Percentiles rank a stretch among this genome's conserved stretches.
These are phyloP conservation scores for Elsinoe batatas DNA, from an alignment of 2,329 filamentous ascomycete genomes.

Conservation along the genomic window DNA sequence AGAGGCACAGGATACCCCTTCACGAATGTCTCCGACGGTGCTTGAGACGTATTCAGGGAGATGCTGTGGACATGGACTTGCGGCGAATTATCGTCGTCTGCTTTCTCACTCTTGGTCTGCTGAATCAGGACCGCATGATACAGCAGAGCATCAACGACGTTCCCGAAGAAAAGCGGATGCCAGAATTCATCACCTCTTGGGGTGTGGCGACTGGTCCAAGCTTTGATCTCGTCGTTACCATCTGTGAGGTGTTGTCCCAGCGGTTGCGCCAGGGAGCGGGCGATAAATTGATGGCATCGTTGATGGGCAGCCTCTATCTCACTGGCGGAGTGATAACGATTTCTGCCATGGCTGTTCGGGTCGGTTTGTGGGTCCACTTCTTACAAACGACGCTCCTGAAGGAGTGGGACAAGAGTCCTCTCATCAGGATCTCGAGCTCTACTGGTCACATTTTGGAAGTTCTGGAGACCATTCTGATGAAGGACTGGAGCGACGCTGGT, in stretches of 20 bases:
- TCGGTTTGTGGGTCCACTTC: background rate
- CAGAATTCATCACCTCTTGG: no score
- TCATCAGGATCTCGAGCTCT: conserved; percentile 58
- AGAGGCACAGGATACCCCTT: background rate
- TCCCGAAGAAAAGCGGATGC: no score
- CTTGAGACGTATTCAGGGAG: background rate
- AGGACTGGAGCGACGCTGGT: conserved; percentile 45
- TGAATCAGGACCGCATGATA: no score
- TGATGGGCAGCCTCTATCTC: no score
- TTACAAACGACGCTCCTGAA: conserved; percentile 52
- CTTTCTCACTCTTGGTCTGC: background rate
- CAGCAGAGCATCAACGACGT: no score
- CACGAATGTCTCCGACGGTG: background rate
- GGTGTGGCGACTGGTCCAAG: no score
- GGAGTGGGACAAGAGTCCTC: conserved; percentile 69
- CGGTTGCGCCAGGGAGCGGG: no score
- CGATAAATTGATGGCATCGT: no score
- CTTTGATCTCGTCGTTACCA: no score
- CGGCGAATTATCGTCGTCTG: background rate
- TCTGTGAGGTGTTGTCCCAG: no score
- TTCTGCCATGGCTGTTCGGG: background rate
- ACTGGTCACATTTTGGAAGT: conserved; percentile 70
- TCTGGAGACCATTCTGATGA: conserved; percentile 48
- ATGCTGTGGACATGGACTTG: background rate
- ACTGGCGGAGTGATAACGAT: background rate